Base-by-base conservation (phyloP, 305 asterid genomes). In the Lippia alba region DNA sequence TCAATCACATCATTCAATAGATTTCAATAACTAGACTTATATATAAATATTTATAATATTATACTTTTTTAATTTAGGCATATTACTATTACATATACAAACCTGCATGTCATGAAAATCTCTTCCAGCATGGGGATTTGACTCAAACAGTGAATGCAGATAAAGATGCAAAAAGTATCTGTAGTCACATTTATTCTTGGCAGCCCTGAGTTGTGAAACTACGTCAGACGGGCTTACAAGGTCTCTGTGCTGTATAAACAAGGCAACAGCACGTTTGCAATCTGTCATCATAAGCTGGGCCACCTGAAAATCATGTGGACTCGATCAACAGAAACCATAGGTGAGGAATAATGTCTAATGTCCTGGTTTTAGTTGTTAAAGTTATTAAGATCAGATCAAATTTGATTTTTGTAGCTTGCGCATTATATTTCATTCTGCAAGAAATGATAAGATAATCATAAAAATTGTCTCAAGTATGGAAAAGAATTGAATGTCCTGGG, bases 71-170 rank as follows among this genome's bases (percentile, higher is more conserved):
- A 24, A 3, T 24, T 24, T n/a, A n/a, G n/a, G n/a, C n/a, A n/a
- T n/a, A n/a, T n/a, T 24, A 24, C 30, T 24, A 24, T 24, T 24
- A 24, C 30, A 24, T 24, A 24, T 36, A 74, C 84, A 70, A 76
- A 94, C 99, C 98, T 94, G 99, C 91, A 94, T 90, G 82, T 94
- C 99, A 78, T 94, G 99, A 81, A 75, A 90, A 74, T 89, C 99
- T 79, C 89, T 86, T 76, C 99, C 99, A 63, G 96, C 96, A 77
- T 86, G 89, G 51, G 99, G 92, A 82, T 85, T 85, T 67, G 84
- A 80, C 87, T 79, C 92, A 71, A 90, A 92, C 78, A 94, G 72
- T 54, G 92, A 72, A 83, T 92, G 96, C 67, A 94, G 85, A 78
- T 94, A 94, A 53, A 82, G 80, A 79, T 86, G 90, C 82, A 90